Evolutionary conservation across 306 rosid genomes (phyloP).

Genomic region (Lathyrus sativus): DNA sequence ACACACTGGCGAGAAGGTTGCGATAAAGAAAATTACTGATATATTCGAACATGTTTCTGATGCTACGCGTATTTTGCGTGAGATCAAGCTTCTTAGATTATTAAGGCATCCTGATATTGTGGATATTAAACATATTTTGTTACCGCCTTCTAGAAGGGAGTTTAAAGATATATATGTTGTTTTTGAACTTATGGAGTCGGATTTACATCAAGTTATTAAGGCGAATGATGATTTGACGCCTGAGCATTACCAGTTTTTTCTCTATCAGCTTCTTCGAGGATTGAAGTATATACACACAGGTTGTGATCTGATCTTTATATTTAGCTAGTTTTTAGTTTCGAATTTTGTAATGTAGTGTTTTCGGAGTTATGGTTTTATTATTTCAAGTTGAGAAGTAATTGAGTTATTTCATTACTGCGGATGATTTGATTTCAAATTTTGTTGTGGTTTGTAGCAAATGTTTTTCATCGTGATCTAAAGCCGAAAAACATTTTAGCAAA

Average conservation of each 20-base stretch:
- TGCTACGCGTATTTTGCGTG: slow-evolving; percentile 96
- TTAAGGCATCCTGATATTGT: slow-evolving; percentile 94
- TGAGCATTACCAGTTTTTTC: slow-evolving; percentile 97
- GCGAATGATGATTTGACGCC: slow-evolving; percentile 98
- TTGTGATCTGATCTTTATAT: slow-evolving; percentile 44
- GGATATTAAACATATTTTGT: slow-evolving; percentile 94
- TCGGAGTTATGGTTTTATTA: slow-evolving; percentile 14
- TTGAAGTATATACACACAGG: slow-evolving; percentile 98
- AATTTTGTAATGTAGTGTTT: slow-evolving; percentile 14
- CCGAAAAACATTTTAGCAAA: slow-evolving; percentile 97
- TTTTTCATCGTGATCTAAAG: slow-evolving; percentile 95
- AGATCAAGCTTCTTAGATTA: slow-evolving; percentile 96
- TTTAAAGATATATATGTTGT: slow-evolving; percentile 98
- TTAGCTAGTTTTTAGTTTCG: slow-evolving; percentile 4
- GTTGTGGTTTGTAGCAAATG: slow-evolving; percentile 78
- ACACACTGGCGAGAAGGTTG: slow-evolving; percentile 91
- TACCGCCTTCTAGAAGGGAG: slow-evolving; percentile 99
- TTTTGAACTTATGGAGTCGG: slow-evolving; percentile 99
- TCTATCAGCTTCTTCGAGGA: slow-evolving; percentile 98
- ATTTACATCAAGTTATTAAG: slow-evolving; percentile 97
- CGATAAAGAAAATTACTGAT: slow-evolving; percentile 95
- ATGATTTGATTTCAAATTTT: slow-evolving; percentile 48
- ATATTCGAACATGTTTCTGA: slow-evolving; percentile 98
- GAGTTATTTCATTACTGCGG: slow-evolving; percentile 25
- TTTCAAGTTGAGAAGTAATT: slow-evolving; percentile 31